phyloP scores from a whole-genome alignment of 768 basidiomycete genomes.

The Lentinula lateritia region DNA sequence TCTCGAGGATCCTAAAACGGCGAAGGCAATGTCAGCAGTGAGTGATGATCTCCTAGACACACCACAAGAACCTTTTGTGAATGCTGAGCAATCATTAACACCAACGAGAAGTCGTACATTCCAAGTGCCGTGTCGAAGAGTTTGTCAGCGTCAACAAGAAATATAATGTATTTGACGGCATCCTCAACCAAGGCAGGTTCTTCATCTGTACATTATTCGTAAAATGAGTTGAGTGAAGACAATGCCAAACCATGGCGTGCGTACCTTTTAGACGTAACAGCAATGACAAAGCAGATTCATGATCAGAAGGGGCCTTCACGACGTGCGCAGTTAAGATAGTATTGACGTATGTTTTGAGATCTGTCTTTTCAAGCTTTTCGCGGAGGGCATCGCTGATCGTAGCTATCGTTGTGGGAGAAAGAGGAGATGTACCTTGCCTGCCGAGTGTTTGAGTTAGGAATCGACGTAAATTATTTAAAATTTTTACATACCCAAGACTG shows the following conservation, averaged over 20 bases:
- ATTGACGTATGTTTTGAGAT: conserved; percentile 80
- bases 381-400: conserved; percentile 76
- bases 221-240: conserved; percentile 16
- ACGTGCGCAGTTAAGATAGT: conserved; percentile 90
- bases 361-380: conserved; percentile 60
- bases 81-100: conserved; percentile 93
- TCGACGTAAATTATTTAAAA: background rate
- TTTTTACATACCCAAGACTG: conserved; percentile 58
- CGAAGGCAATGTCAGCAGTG: conserved; percentile 3
- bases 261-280: conserved; percentile 76
- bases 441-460: background rate
- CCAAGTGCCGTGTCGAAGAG: conserved; percentile 94
- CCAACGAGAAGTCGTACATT: conserved; percentile 97
- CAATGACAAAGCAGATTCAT: conserved; percentile 76
- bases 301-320: conserved; percentile 86
- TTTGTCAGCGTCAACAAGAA: conserved; percentile 87
- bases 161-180: conserved; percentile 97
- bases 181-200: conserved; percentile 84
- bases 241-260: conserved; percentile 14
- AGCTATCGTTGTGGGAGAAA: conserved; percentile 46
- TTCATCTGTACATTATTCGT: conserved; percentile 25
- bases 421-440: conserved; percentile 55
- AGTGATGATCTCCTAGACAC: background rate
- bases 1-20: conserved; percentile 84
- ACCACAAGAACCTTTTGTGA: conserved; percentile 74